Percentiles rank a stretch among this genome's conserved stretches.
These are phyloP conservation scores for Podila epicladia DNA, from an alignment of 192 early-diverging fungal species.

Conservation along the genomic window DNA sequence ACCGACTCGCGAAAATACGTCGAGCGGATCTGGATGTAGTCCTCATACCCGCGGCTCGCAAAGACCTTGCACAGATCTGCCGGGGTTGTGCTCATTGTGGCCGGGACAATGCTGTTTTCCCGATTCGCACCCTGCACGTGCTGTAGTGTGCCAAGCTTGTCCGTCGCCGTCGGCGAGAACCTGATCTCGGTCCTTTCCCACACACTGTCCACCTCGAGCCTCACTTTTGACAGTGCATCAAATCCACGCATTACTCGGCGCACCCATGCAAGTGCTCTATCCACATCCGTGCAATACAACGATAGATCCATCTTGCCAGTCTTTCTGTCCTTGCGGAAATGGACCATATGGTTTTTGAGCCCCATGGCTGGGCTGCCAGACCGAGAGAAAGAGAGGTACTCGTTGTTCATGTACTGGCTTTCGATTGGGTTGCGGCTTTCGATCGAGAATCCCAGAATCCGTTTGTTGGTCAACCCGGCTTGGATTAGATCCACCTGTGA, in stretches of 20 bases:
- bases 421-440: not conserved
- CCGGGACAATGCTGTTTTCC: too few species aligned
- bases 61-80: slow-evolving; percentile 2
- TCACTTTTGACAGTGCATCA: slow-evolving; percentile 19
- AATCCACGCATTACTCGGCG: slow-evolving; percentile 15
- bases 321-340: slow-evolving; percentile 4
- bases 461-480: not conserved
- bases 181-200: slow-evolving; percentile 18
- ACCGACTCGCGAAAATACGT: not conserved
- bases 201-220: slow-evolving; percentile 2
- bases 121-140: too few species aligned
- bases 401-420: not conserved
- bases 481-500: not conserved
- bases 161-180: slow-evolving; percentile 1
- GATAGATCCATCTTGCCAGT: slow-evolving; percentile 6
- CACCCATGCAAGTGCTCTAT: not conserved
- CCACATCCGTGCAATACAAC: slow-evolving; percentile 17
- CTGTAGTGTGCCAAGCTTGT: too few species aligned
- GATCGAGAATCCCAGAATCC: not conserved
- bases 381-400: not conserved
- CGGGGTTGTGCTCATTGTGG: not conserved
- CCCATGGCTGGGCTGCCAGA: not conserved
- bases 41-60: not conserved
- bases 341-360: not conserved
- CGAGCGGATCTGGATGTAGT: not conserved